Evolutionary conservation across 352 stramenopile genomes (phyloP).

Genomic region (Phytophthora citricola): DNA sequence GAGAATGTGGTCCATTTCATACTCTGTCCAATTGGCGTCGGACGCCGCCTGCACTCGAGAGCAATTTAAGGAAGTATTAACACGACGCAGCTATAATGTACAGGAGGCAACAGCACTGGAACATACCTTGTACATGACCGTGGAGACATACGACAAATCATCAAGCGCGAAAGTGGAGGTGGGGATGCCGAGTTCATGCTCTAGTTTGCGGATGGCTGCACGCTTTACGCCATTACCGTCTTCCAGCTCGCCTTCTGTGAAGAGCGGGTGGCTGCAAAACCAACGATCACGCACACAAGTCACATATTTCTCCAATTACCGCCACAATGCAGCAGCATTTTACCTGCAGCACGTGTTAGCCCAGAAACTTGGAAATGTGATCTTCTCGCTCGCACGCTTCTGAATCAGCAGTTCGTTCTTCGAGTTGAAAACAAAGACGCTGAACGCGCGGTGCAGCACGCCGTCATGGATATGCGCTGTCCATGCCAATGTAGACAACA

Average conservation of each 20-base stretch:
- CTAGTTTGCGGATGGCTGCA: conserved; percentile 97
- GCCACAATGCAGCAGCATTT: conserved; percentile 6
- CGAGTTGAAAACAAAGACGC: conserved; percentile 88
- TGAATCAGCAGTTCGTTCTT: conserved; percentile 88
- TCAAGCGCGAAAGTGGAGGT: conserved; percentile 73
- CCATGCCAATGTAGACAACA: conserved; percentile 7
- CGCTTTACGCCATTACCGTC: conserved; percentile 87
- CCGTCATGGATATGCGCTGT: conserved; percentile 80
- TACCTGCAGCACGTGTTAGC: conserved; percentile 99
- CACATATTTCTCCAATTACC: background rate
- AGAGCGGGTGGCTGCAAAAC: conserved; percentile 92
- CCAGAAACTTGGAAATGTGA: conserved; percentile 99
- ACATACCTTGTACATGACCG: conserved; percentile 97
- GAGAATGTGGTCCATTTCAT: conserved; percentile 99
- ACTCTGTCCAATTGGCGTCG: conserved; percentile 95
- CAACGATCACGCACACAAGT: conserved; percentile 7
- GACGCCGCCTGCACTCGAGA: conserved; percentile 56
- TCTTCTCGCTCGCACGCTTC: conserved; percentile 96
- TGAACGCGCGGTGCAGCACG: conserved; percentile 86
- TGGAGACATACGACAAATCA: conserved; percentile 97
- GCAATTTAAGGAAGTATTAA: conserved; percentile 19
- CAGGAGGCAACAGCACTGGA: conserved; percentile 29
- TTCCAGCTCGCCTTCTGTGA: conserved; percentile 90
- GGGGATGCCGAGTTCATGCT: conserved; percentile 98
- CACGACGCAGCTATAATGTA: background rate